These are phyloP conservation scores for Vanderwaltozyma verrucispora DNA, from an alignment of 805 yeast genomes.

Conservation along the genomic window DNA sequence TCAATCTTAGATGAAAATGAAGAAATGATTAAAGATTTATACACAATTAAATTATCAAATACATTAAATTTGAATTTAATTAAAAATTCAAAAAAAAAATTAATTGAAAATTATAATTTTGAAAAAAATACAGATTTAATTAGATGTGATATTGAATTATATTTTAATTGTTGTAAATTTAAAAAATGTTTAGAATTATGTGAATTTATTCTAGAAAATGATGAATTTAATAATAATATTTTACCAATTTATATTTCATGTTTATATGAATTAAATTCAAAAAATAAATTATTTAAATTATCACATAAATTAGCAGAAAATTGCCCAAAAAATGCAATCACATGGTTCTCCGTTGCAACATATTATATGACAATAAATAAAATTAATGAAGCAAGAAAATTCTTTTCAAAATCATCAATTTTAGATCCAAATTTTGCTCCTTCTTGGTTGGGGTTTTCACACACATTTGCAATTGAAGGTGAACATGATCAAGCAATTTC, in stretches of 20 bases:
- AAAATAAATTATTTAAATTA: conserved; percentile 64
- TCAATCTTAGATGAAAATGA: conserved; percentile 63
- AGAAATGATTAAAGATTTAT: conserved; percentile 67
- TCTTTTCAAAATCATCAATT: conserved; percentile 80
- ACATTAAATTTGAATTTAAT: conserved; percentile 47
- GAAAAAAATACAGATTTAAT: conserved; percentile 61
- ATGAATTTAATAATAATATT: conserved; percentile 60
- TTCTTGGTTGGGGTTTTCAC: conserved; percentile 98
- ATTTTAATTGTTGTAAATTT: conserved; percentile 68
- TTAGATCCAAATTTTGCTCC: conserved; percentile 84
- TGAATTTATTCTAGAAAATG: conserved; percentile 44
- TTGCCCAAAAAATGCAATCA: conserved; percentile 68
- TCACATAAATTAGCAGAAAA: conserved; percentile 81
- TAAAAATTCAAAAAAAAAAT: conserved; percentile 53
- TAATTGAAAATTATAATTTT: conserved; percentile 64
- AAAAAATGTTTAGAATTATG: conserved; percentile 67
- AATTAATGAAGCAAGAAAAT: conserved; percentile 73
- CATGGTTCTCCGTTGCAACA: conserved; percentile 90
- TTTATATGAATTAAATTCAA: conserved; percentile 73
- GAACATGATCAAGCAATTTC: conserved; percentile 98
- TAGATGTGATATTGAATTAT: conserved; percentile 55
- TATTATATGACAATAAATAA: conserved; percentile 71
- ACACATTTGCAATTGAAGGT: conserved; percentile 95
- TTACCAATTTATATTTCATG: conserved; percentile 77
- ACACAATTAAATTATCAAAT: conserved; percentile 57